phyloP scores from a whole-genome alignment of 768 basidiomycete genomes.

The Naganishia vishniacii region DNA sequence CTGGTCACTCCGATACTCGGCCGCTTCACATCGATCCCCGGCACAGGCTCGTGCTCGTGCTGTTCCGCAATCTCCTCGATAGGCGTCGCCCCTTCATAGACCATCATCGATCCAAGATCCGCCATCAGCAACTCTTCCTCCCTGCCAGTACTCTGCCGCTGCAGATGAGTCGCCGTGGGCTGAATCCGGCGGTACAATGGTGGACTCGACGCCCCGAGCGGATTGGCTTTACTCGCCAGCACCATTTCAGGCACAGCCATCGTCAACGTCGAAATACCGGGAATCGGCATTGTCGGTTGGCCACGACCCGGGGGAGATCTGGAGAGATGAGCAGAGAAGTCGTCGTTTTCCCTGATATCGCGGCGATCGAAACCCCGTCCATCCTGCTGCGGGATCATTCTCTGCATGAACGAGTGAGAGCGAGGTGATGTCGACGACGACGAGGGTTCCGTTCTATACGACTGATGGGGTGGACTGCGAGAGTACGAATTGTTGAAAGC shows the following conservation, averaged over 20 bases:
- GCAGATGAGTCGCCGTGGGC: too few relatives aligned
- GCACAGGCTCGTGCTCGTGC: constrained; percentile 1
- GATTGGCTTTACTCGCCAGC: neutral
- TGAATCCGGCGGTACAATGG: neutral
- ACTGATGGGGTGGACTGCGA: too few relatives aligned
- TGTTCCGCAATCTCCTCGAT: neutral
- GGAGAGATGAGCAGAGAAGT: too few relatives aligned
- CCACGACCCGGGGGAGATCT: too few relatives aligned
- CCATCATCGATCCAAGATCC: neutral
- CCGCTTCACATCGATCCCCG: constrained; percentile 2
- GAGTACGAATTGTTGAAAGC: too few relatives aligned
- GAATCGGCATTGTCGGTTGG: neutral
- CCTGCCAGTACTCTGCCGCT: neutral
- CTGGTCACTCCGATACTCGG: neutral
- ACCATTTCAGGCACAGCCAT: constrained; percentile 7
- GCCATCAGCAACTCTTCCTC: neutral
- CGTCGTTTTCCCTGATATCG: too few relatives aligned
- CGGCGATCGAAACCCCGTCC: too few relatives aligned
- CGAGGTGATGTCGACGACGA: too few relatives aligned
- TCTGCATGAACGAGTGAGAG: too few relatives aligned
- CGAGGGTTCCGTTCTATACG: too few relatives aligned
- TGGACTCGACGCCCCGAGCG: neutral
- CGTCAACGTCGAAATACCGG: constrained; percentile 2
- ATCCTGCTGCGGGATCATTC: too few relatives aligned
- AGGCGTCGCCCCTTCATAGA: neutral